Conservation (phyloP, 805 yeast species). For the Metschnikowia noctiluminum region DNA sequence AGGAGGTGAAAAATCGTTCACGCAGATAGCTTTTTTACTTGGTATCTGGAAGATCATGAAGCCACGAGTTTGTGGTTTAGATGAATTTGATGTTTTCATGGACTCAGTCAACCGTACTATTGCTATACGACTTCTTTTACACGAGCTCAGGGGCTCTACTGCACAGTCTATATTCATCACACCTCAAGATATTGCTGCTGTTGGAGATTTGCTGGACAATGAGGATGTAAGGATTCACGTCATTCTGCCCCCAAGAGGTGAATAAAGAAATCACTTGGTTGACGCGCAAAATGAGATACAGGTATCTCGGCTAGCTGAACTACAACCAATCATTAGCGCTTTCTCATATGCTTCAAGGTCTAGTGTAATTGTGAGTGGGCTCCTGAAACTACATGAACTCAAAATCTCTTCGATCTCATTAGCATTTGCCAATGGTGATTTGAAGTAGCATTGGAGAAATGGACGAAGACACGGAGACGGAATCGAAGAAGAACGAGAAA, state of each 20-base stretch:
- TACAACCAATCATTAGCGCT: slow-evolving; percentile 1
- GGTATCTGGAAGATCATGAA: slow-evolving; percentile 94
- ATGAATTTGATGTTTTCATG: slow-evolving; percentile 97
- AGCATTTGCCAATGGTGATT: slow-evolving; percentile 7
- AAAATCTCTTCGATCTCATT: slow-evolving; percentile 1
- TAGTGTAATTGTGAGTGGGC: not conserved
- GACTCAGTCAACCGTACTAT: slow-evolving; percentile 85
- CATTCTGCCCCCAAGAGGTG: slow-evolving; percentile 42
- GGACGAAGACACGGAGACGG: slow-evolving; percentile 8
- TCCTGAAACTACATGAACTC: not conserved
- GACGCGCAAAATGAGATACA: not conserved
- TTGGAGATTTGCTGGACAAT: slow-evolving; percentile 50
- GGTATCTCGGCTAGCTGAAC: not conserved
- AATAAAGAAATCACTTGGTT: slow-evolving; percentile 1
- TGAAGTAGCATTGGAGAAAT: slow-evolving; percentile 8
- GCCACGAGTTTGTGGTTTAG: slow-evolving; percentile 82
- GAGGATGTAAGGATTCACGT: slow-evolving; percentile 61
- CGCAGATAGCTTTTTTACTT: slow-evolving; percentile 82
- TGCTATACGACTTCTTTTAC: slow-evolving; percentile 70
- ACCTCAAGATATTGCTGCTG: slow-evolving; percentile 81
- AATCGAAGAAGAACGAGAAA: not conserved
- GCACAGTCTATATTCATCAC: slow-evolving; percentile 91
- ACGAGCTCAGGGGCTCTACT: slow-evolving; percentile 59
- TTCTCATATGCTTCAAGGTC: not conserved
- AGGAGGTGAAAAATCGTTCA: slow-evolving; percentile 95